Evolutionary conservation across 805 yeast genomes (phyloP).

Genomic region (Lipomyces starkeyi): DNA sequence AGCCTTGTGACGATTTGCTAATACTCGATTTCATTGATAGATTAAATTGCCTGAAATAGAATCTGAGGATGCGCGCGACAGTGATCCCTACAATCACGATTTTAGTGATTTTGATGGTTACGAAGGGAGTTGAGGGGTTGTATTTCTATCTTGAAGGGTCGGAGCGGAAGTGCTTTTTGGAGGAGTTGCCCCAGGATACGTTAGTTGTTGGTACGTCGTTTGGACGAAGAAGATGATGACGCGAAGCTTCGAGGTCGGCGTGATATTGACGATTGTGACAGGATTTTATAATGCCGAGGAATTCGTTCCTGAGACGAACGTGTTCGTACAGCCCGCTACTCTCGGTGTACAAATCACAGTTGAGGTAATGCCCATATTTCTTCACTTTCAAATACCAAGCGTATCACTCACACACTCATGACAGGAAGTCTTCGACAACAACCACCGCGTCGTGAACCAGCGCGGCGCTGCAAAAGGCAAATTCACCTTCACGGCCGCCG

Average conservation of each 20-base stretch:
- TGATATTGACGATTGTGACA: conserved; percentile 4
- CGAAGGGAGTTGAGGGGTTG: conserved; percentile 52
- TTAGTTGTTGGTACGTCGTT: conserved; percentile 68
- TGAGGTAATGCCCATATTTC: conserved; percentile 51
- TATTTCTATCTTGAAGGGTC: conserved; percentile 83
- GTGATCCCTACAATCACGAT: background rate
- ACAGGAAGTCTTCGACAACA: conserved; percentile 77
- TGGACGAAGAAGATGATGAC: too few relatives aligned
- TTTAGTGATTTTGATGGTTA: conserved; percentile 32
- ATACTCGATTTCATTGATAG: background rate
- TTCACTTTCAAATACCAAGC: background rate
- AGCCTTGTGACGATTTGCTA: background rate
- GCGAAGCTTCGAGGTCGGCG: too few relatives aligned
- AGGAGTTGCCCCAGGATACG: conserved; percentile 78
- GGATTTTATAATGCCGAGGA: conserved; percentile 71
- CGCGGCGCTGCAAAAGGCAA: conserved; percentile 65
- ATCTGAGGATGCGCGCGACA: conserved; percentile 2
- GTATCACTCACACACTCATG: conserved; percentile 35
- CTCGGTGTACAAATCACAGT: conserved; percentile 71
- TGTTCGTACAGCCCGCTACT: conserved; percentile 56
- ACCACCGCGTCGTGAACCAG: conserved; percentile 78
- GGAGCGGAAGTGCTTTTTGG: conserved; percentile 80
- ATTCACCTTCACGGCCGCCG: conserved; percentile 81
- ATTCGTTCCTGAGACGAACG: conserved; percentile 56
- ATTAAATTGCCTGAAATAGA: background rate